Conservation (phyloP, 768 basidiomycete genomes). For the Hypholoma fasciculare region DNA sequence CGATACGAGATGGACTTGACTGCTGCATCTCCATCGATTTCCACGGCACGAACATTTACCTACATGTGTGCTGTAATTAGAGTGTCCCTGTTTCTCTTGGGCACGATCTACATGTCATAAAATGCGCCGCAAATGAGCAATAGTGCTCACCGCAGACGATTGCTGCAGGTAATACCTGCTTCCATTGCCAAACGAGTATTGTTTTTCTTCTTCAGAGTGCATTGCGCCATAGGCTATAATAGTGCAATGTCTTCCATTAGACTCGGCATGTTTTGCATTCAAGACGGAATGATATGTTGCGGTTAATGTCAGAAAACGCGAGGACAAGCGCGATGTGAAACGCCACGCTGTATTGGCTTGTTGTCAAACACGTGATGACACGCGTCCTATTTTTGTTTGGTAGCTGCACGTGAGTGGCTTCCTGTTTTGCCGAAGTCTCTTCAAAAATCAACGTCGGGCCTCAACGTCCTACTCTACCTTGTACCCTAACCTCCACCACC, state of each 20-base stretch:
- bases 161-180: neutral
- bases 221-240: neutral
- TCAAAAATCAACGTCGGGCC: neutral
- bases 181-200: neutral
- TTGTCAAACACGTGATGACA: slow-evolving; percentile 17
- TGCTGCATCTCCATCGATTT: neutral
- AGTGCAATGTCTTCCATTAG: neutral
- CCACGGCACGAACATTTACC: neutral
- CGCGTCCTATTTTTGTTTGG: slow-evolving; percentile 19
- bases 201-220: neutral
- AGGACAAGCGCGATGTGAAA: neutral
- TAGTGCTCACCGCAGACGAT: neutral
- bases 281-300: neutral
- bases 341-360: neutral
- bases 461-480: neutral
- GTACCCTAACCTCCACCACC: neutral
- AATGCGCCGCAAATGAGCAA: neutral
- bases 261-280: neutral
- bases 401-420: slow-evolving; percentile 14
- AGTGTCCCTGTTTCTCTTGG: too few species aligned
- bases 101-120: too few species aligned
- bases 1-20: neutral
- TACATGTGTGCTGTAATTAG: neutral
- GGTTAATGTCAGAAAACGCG: slow-evolving; percentile 6
- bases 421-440: slow-evolving; percentile 14